phyloP scores from a whole-genome alignment of 345 rosid genomes.

The Garcia nutans region DNA sequence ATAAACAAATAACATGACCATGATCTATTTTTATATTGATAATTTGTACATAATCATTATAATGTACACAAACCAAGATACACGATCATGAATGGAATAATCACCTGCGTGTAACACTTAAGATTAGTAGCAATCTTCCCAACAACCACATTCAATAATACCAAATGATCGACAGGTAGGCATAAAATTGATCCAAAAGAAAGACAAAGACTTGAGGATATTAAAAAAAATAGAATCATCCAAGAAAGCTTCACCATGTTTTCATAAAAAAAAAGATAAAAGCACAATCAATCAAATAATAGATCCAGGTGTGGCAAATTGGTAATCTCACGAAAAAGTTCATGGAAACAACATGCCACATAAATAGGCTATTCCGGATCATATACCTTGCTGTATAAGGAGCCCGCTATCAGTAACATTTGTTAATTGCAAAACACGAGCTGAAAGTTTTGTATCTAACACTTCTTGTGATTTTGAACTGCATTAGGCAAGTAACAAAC shows the following conservation, averaged over 20 bases:
- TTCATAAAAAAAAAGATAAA: background rate
- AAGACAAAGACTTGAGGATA: slow-evolving; percentile 35
- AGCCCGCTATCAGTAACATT: slow-evolving; percentile 87
- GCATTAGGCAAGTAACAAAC: slow-evolving; percentile 32
- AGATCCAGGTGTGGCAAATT: background rate
- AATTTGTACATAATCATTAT: background rate
- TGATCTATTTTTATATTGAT: background rate
- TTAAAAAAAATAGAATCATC: background rate
- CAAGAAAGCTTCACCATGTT: background rate
- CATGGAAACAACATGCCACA: background rate
- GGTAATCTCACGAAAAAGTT: background rate
- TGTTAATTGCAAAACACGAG: slow-evolving; percentile 91
- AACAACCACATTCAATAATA: slow-evolving; percentile 84
- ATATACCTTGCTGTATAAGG: slow-evolving; percentile 75
- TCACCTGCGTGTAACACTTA: slow-evolving; percentile 88
- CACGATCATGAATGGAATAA: slow-evolving; percentile 5
- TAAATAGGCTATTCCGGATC: background rate
- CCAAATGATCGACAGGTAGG: slow-evolving; percentile 89
- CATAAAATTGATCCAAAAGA: slow-evolving; percentile 88
- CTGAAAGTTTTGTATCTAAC: slow-evolving; percentile 98
- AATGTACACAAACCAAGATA: slow-evolving; percentile 1
- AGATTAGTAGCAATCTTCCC: slow-evolving; percentile 93
- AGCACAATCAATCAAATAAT: background rate
- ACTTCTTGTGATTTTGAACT: slow-evolving; percentile 92
- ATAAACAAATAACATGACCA: background rate